Percentiles rank a stretch among this genome's conserved stretches.
Conservation (phyloP, 164 flowering plant species). For the Akebia trifoliata region DNA sequence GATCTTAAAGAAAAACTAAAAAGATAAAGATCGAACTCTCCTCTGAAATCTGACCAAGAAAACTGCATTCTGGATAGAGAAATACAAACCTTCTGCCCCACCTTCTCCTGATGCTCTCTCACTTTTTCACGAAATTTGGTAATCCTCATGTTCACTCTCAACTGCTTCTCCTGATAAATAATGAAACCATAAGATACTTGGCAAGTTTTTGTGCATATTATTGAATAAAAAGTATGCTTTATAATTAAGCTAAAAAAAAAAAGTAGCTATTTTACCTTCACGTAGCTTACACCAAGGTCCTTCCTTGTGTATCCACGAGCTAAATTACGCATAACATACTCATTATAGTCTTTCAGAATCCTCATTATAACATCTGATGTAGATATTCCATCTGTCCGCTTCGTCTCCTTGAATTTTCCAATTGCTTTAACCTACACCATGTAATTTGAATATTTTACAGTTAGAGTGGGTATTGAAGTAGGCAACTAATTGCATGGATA, state of each 20-base stretch:
- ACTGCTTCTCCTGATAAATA: constrained; percentile 92
- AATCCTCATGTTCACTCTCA: constrained; percentile 78
- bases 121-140: constrained; percentile 82
- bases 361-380: constrained; percentile 89
- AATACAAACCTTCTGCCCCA: constrained; percentile 24
- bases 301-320: constrained; percentile 92
- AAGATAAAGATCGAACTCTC: no score
- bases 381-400: constrained; percentile 79
- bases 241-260: background rate
- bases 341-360: constrained; percentile 90
- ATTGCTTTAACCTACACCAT: constrained; percentile 54
- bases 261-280: constrained; percentile 67
- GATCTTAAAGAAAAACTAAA: no score
- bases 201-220: no score
- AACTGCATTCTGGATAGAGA: no score
- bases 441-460: background rate
- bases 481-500: no score
- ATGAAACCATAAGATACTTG: no score
- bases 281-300: constrained; percentile 92
- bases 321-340: constrained; percentile 91
- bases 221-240: no score
- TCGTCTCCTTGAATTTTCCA: constrained; percentile 78
- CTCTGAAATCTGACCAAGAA: no score
- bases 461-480: background rate
- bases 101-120: constrained; percentile 88